Evolutionary conservation across 805 yeast species (phyloP).

Genomic region (Clavispora fructus): DNA sequence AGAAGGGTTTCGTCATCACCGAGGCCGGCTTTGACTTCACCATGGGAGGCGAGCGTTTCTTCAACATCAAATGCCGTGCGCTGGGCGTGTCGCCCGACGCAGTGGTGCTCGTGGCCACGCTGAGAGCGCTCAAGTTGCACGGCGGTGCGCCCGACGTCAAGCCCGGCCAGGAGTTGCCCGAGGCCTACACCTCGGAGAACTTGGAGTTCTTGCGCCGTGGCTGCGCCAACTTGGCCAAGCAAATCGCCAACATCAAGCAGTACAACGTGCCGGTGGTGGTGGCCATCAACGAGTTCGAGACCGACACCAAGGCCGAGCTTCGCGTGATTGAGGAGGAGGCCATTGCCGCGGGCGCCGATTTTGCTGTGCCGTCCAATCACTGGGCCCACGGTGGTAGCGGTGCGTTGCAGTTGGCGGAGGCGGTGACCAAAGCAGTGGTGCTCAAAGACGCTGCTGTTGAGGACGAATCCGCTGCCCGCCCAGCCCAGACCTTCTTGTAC

Average conservation of each 20-base stretch:
- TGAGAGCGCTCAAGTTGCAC: constrained; percentile 92
- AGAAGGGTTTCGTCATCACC: constrained; percentile 83
- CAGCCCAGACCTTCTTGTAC: constrained; percentile 53
- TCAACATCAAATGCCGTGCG: constrained; percentile 91
- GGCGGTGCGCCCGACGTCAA: constrained; percentile 97
- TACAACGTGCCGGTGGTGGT: constrained; percentile 92
- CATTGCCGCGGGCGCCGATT: constrained; percentile 84
- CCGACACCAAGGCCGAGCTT: constrained; percentile 79
- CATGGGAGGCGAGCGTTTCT: constrained; percentile 98
- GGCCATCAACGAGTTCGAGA: constrained; percentile 82
- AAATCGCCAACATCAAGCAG: constrained; percentile 75
- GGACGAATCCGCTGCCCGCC: background rate
- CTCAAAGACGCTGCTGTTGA: constrained; percentile 22
- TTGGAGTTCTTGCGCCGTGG: constrained; percentile 74
- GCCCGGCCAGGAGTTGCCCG: constrained; percentile 85
- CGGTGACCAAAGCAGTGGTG: constrained; percentile 69
- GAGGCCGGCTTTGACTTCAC: constrained; percentile 99
- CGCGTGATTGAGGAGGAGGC: constrained; percentile 77
- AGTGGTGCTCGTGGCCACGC: constrained; percentile 92
- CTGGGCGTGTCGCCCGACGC: constrained; percentile 85
- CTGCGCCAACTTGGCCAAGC: constrained; percentile 84
- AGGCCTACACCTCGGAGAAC: constrained; percentile 75
- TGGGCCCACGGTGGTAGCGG: constrained; percentile 97
- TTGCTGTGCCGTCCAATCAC: constrained; percentile 86
- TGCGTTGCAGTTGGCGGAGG: constrained; percentile 76